These are phyloP conservation scores for Aspergillus tamarii DNA, from an alignment of 2,329 filamentous ascomycete species.

Conservation along the genomic window DNA sequence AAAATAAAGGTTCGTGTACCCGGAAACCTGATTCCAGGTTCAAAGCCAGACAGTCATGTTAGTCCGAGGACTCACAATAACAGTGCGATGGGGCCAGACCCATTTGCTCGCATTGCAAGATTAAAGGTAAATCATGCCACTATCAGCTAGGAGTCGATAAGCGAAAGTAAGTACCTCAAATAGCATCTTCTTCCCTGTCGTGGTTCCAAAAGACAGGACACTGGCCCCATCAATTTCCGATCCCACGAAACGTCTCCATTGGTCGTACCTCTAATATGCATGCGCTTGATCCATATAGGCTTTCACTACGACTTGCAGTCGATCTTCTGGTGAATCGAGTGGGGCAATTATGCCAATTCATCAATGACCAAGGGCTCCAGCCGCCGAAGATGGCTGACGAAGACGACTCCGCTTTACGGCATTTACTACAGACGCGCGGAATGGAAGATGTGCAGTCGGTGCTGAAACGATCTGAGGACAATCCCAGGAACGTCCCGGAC, in stretches of 20 bases:
- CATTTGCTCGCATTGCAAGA: neutral
- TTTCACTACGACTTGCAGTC: constrained; percentile 26
- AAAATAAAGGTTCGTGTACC: neutral
- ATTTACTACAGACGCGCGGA: constrained; percentile 18
- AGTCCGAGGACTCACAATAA: neutral
- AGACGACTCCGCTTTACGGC: constrained; percentile 15
- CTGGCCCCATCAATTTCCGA: neutral
- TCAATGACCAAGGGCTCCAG: constrained; percentile 21
- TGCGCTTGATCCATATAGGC: neutral
- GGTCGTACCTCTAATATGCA: neutral
- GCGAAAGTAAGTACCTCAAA: neutral
- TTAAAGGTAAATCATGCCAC: neutral
- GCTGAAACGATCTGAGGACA: neutral
- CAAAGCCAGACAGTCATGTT: neutral
- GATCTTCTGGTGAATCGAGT: constrained; percentile 27
- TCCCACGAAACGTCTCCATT: neutral
- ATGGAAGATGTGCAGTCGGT: constrained; percentile 7
- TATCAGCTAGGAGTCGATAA: neutral
- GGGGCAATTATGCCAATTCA: constrained; percentile 27
- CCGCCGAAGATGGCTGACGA: constrained; percentile 18
- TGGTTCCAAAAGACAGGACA: neutral
- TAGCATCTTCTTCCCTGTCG: neutral
- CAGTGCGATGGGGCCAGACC: neutral
- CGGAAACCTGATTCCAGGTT: neutral
- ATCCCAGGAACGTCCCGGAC: neutral